phyloP scores from a whole-genome alignment of 2,329 filamentous ascomycete genomes.

The Fusarium praegraminearum region DNA sequence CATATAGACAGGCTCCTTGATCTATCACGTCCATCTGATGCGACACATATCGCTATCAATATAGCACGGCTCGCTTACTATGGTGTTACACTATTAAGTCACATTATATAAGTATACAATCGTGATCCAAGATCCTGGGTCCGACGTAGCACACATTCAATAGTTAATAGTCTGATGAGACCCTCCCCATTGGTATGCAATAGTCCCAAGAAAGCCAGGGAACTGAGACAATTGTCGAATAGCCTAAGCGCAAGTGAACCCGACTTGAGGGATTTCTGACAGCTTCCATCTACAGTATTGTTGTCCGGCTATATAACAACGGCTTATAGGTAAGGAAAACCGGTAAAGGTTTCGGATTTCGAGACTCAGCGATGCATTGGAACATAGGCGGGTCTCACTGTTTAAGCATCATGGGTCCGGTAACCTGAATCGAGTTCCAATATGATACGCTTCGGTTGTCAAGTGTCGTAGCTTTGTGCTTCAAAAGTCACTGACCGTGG shows the following conservation, averaged over 20 bases:
- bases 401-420: slow-evolving; percentile 11
- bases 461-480: slow-evolving; percentile 1
- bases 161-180: slow-evolving; percentile 11
- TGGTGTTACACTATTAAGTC: slow-evolving; percentile 25
- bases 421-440: background rate
- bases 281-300: background rate
- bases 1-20: slow-evolving; percentile 1
- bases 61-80: slow-evolving; percentile 25
- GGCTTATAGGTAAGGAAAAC: slow-evolving; percentile 1
- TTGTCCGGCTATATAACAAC: background rate
- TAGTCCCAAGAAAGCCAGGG: background rate
- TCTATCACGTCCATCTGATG: slow-evolving; percentile 11
- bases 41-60: background rate
- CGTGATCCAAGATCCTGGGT: slow-evolving; percentile 14
- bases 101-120: slow-evolving; percentile 31
- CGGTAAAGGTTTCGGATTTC: background rate
- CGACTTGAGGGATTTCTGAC: slow-evolving; percentile 1
- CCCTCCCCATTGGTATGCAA: slow-evolving; percentile 7
- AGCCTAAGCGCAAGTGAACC: background rate
- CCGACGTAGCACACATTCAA: slow-evolving; percentile 13
- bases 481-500: slow-evolving; percentile 1
- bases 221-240: background rate
- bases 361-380: slow-evolving; percentile 3
- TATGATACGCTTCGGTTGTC: slow-evolving; percentile 8
- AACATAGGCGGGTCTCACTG: slow-evolving; percentile 8